A percentile compares a stretch with the other conserved stretches of the same genome.
phyloP scores from a whole-genome alignment of 768 basidiomycete genomes.

The Termitomyces sp. region DNA sequence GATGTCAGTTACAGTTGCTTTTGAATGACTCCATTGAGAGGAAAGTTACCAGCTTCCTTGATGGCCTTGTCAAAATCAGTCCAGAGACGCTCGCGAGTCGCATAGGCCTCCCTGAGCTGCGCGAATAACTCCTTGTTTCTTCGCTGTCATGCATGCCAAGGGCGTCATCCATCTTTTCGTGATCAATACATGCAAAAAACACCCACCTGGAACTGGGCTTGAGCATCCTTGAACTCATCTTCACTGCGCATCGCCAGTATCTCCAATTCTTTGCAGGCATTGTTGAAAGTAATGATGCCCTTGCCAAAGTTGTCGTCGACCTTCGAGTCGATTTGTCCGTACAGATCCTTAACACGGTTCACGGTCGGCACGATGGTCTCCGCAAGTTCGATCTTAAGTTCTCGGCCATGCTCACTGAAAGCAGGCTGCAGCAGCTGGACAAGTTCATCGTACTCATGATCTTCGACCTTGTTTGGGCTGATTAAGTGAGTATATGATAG shows the following conservation, averaged over 20 bases:
- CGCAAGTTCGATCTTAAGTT: slow-evolving; percentile 37
- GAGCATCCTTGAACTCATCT: slow-evolving; percentile 35
- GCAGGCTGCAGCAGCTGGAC: slow-evolving; percentile 38
- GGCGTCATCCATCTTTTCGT: slow-evolving; percentile 1
- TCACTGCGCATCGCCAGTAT: slow-evolving; percentile 38
- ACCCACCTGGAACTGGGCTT: slow-evolving; percentile 42
- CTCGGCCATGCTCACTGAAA: slow-evolving; percentile 36
- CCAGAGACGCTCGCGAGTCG: slow-evolving; percentile 49
- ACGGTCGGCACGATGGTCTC: slow-evolving; percentile 42
- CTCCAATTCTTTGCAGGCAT: slow-evolving; percentile 53
- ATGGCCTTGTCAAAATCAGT: slow-evolving; percentile 39
- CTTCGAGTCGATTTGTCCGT: slow-evolving; percentile 32
- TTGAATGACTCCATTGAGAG: not conserved
- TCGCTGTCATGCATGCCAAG: slow-evolving; percentile 26
- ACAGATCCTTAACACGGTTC: slow-evolving; percentile 42
- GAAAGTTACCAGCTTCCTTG: slow-evolving; percentile 42
- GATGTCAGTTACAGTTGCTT: slow-evolving; percentile 2
- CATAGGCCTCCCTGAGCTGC: slow-evolving; percentile 47
- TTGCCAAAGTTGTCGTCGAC: slow-evolving; percentile 34
- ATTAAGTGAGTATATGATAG: slow-evolving; percentile 9
- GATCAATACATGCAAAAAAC: not conserved
- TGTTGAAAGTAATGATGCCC: slow-evolving; percentile 52
- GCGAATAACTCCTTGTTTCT: slow-evolving; percentile 37
- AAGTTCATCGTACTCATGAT: slow-evolving; percentile 31
- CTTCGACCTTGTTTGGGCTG: slow-evolving; percentile 25